Conservation (phyloP, 768 basidiomycete genomes). For the Suillus paluster region DNA sequence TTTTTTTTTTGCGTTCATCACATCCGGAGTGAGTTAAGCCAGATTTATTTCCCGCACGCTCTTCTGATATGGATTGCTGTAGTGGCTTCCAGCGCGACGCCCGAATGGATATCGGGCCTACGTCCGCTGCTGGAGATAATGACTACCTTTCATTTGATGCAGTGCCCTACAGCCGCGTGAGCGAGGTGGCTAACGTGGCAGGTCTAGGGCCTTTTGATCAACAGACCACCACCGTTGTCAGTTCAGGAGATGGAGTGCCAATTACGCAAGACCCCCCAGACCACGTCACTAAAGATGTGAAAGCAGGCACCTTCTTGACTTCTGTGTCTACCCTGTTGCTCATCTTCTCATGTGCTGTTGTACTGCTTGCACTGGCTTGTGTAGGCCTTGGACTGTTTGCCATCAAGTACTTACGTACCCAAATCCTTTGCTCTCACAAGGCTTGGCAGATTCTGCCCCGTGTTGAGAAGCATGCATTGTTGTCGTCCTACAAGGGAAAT, state of each 20-base stretch:
- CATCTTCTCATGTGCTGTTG: constrained; percentile 29
- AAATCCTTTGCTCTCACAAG: constrained; percentile 23
- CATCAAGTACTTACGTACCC: constrained; percentile 21
- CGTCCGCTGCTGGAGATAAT: neutral
- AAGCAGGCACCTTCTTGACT: neutral
- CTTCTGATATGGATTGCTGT: neutral
- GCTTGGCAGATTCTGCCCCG: constrained; percentile 28
- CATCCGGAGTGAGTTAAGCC: neutral
- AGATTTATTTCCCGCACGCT: neutral
- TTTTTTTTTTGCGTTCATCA: neutral
- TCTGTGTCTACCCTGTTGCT: constrained; percentile 16
- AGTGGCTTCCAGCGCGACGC: neutral
- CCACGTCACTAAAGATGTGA: neutral
- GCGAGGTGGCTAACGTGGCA: neutral
- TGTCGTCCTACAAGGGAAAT: neutral
- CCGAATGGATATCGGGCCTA: neutral
- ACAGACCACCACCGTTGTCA: neutral
- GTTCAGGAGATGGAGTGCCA: neutral
- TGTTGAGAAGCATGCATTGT: constrained; percentile 15
- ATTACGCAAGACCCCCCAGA: neutral
- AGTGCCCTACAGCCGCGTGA: neutral
- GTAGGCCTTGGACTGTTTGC: constrained; percentile 24
- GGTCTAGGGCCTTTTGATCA: neutral
- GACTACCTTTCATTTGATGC: neutral
- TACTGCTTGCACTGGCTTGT: constrained; percentile 28